Evolutionary conservation across 495 filamentous ascomycete genomes (phyloP), one percentile per base, ranked within the genome.

Genomic region (Annulohypoxylon maeteangense): DNA sequence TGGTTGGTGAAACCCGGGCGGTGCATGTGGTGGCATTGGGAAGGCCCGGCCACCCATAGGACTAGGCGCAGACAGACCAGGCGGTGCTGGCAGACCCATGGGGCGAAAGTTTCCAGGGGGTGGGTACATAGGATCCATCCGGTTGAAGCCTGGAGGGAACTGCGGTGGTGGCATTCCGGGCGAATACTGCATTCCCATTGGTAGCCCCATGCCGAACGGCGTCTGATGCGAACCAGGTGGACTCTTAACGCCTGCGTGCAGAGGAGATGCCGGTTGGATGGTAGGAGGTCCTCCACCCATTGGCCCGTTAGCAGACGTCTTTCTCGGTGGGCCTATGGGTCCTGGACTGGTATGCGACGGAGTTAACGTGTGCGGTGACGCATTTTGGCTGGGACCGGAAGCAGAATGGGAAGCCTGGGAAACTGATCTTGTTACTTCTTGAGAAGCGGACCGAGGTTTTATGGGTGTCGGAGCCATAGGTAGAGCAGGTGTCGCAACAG

Each of bases 381-480:
- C 86, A 44, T 89, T 88, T 57, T 90, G 89, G 75, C 89, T 91
- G 11, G 86, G 79, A 36, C 79, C 84, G 3, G 82, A 82, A 29
- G 75, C 70, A 68, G 83, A 74, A 76, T 85, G 77, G 72, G 83
- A 79, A 80, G 86, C 90, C 78, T 86, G 91, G 47, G 88, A 91
- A 54, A 91, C 92, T 7, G 88, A 92, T 44, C 79, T 86, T 75
- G 87, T 88, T 22, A 92, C 92, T 77, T 97, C 93, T 60, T 95
- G 92, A 12, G 95, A 97, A 23, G 87, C 74, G 62, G 94, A 92
- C 16, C 93, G 89, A 34, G 87, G 83, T 48, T 91, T 90, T 63
- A 87, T 89, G 12, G 93, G 92, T 22, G 93, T 94, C 3, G 93
- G 87, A 44, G 89, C 88, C 77, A 97, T 97, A 0, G 95, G 91